Evolutionary conservation across 1,284 basidiomycete genomes (phyloP).

Genomic region (Somion occarium): DNA sequence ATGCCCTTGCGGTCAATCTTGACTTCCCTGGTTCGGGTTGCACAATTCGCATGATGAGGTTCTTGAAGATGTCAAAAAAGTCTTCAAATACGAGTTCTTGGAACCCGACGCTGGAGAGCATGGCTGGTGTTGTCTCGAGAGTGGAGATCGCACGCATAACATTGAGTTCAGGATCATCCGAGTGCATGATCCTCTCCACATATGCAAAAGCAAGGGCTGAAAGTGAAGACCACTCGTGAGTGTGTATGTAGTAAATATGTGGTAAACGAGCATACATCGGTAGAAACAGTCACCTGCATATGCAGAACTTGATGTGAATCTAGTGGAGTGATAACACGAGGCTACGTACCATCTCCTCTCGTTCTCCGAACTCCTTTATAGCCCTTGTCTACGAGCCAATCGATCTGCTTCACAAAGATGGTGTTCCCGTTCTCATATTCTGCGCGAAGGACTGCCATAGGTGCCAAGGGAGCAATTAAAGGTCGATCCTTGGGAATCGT

Average conservation of each 20-base stretch:
- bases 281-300: slow-evolving; percentile 55
- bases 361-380: slow-evolving; percentile 63
- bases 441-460: slow-evolving; percentile 45
- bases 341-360: slow-evolving; percentile 46
- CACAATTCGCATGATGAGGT: slow-evolving; percentile 38
- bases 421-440: slow-evolving; percentile 64
- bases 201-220: slow-evolving; percentile 54
- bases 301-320: slow-evolving; percentile 1
- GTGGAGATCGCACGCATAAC: slow-evolving; percentile 49
- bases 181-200: slow-evolving; percentile 44
- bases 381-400: slow-evolving; percentile 51
- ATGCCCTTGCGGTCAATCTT: slow-evolving; percentile 31
- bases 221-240: slow-evolving; percentile 14
- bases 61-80: slow-evolving; percentile 47
- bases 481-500: slow-evolving; percentile 41
- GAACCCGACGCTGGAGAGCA: slow-evolving; percentile 62
- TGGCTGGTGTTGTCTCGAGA: slow-evolving; percentile 46
- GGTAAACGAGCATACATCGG: slow-evolving; percentile 40
- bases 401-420: slow-evolving; percentile 63
- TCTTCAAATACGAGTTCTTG: slow-evolving; percentile 59
- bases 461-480: slow-evolving; percentile 43
- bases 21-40: slow-evolving; percentile 32
- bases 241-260: neutral
- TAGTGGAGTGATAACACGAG: neutral
- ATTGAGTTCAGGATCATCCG: slow-evolving; percentile 37